Conservation (phyloP, 805 yeast genomes). For the Candida michaelii region DNA sequence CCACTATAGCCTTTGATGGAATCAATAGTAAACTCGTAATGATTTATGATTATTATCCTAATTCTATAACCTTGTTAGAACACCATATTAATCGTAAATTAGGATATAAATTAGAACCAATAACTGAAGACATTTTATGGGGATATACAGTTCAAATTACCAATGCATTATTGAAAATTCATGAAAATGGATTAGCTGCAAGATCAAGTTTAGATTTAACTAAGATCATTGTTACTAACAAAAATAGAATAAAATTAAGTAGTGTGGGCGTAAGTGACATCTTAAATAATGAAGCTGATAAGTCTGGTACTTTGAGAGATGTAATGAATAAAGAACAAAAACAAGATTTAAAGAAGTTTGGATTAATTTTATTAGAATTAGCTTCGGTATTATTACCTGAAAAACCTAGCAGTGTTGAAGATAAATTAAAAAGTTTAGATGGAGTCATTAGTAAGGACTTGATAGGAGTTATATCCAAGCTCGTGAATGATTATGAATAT, state of each 20-base stretch:
- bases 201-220: conserved; percentile 59
- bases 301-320: not conserved
- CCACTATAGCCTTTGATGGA: conserved; percentile 83
- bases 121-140: conserved; percentile 75
- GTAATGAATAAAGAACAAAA: conserved; percentile 37
- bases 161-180: conserved; percentile 66
- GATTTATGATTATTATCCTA: conserved; percentile 84
- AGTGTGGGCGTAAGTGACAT: conserved; percentile 74
- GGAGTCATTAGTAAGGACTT: conserved; percentile 43
- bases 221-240: conserved; percentile 71
- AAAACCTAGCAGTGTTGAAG: conserved; percentile 23
- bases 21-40: conserved; percentile 59
- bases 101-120: conserved; percentile 44
- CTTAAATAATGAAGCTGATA: conserved; percentile 39
- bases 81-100: conserved; percentile 53
- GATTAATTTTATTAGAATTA: conserved; percentile 57
- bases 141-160: conserved; percentile 70
- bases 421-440: conserved; percentile 17
- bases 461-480: conserved; percentile 42
- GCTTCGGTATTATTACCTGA: conserved; percentile 31
- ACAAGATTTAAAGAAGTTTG: conserved; percentile 60
- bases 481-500: conserved; percentile 19
- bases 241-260: conserved; percentile 68
- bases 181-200: conserved; percentile 61
- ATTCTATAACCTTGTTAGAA: conserved; percentile 68